A percentile compares a stretch with the other conserved stretches of the same genome.
Conservation (phyloP, 352 stramenopile species). For the Globisporangium nunn region DNA sequence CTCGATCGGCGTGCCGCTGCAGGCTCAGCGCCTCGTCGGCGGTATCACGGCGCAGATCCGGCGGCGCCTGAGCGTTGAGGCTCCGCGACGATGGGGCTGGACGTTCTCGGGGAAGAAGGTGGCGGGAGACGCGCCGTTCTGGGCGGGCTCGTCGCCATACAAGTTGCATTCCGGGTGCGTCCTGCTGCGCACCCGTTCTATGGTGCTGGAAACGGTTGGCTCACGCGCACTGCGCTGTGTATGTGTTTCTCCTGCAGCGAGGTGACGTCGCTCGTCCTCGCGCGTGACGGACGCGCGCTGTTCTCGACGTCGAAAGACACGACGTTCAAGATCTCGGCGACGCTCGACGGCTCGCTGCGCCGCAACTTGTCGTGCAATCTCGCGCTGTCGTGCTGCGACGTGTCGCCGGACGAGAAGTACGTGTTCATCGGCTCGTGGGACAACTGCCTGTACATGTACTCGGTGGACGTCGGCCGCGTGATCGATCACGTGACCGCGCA, state of each 20-base stretch:
- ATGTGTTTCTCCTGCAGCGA: constrained; percentile 25
- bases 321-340: constrained; percentile 73
- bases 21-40: constrained; percentile 67
- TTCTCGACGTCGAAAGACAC: constrained; percentile 73
- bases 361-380: constrained; percentile 72
- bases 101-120: constrained; percentile 38
- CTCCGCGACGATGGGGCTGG: constrained; percentile 65
- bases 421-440: constrained; percentile 82
- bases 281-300: constrained; percentile 49
- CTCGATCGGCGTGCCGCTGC: constrained; percentile 58
- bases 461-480: constrained; percentile 71
- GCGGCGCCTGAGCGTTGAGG: constrained; percentile 65
- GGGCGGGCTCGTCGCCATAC: constrained; percentile 56
- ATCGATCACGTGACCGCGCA: constrained; percentile 78
- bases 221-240: background rate
- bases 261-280: constrained; percentile 60
- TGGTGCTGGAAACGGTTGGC: background rate
- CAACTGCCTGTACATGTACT: constrained; percentile 86
- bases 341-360: constrained; percentile 49
- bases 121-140: constrained; percentile 36
- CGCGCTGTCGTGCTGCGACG: constrained; percentile 68
- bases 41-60: constrained; percentile 71
- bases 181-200: background rate
- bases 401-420: constrained; percentile 77
- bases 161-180: constrained; percentile 64